Evolutionary conservation across 2,329 filamentous ascomycete genomes (phyloP).

Genomic region (Fusarium circinatum): DNA sequence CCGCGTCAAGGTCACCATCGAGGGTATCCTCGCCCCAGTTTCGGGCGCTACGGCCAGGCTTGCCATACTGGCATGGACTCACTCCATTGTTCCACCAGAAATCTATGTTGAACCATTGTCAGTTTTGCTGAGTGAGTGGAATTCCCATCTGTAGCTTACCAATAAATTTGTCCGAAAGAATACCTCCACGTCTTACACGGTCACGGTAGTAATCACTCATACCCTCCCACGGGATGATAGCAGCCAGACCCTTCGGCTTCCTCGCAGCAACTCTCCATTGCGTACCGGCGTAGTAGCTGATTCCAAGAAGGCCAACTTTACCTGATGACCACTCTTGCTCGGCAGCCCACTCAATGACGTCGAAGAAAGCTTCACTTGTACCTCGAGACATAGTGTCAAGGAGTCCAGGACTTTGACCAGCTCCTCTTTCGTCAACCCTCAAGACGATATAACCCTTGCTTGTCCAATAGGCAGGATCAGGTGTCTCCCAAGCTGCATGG

Average conservation of each 20-base stretch:
- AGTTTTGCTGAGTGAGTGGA: rapidly evolving
- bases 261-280: constrained; percentile 62
- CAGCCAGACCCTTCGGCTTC: constrained; percentile 56
- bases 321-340: constrained; percentile 57
- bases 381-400: constrained; percentile 60
- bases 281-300: constrained; percentile 57
- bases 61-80: constrained; percentile 70
- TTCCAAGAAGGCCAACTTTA: constrained; percentile 59
- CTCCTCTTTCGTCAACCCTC: constrained; percentile 60
- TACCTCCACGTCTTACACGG: constrained; percentile 69
- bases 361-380: constrained; percentile 60
- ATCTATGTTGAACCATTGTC: rapidly evolving
- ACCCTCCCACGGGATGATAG: constrained; percentile 61
- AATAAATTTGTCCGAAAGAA: constrained; percentile 69
- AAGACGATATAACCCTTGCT: constrained; percentile 63
- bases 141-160: background rate
- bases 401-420: constrained; percentile 58
- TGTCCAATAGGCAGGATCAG: constrained; percentile 67
- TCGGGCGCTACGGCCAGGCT: constrained; percentile 56
- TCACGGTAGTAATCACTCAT: constrained; percentile 67
- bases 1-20: constrained; percentile 66
- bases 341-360: constrained; percentile 61
- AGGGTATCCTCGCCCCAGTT: constrained; percentile 66
- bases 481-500: constrained; percentile 69
- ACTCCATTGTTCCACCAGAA: constrained; percentile 42